phyloP scores from a whole-genome alignment of 768 basidiomycete species.

The Lanmaoa rubissima region DNA sequence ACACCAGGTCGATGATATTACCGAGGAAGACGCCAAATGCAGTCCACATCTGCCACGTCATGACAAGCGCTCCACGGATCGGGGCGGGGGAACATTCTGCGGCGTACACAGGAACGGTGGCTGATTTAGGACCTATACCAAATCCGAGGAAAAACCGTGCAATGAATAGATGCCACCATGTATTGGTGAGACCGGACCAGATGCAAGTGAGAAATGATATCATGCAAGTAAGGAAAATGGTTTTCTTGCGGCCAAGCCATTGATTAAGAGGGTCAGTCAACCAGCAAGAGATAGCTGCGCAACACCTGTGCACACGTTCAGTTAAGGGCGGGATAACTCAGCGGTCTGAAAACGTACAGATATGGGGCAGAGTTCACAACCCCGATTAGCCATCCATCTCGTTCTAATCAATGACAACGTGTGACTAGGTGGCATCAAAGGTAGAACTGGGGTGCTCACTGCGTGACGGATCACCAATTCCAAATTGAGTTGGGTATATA shows the following conservation, averaged over 20 bases:
- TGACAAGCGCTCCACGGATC: conserved; percentile 87
- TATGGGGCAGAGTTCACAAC: conserved; percentile 68
- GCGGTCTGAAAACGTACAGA: conserved; percentile 32
- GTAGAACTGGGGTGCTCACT: conserved; percentile 17
- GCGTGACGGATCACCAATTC: conserved; percentile 37
- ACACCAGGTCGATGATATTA: conserved; percentile 60
- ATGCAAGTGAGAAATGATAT: conserved; percentile 55
- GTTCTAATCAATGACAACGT: conserved; percentile 24
- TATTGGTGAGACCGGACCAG: conserved; percentile 53
- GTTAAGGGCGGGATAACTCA: not conserved
- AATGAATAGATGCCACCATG: conserved; percentile 58
- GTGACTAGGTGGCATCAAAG: not conserved
- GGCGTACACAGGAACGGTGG: conserved; percentile 64
- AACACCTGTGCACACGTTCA: conserved; percentile 38
- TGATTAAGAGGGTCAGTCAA: conserved; percentile 69
- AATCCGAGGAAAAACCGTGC: conserved; percentile 52
- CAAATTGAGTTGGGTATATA: conserved; percentile 53
- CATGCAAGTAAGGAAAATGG: conserved; percentile 57
- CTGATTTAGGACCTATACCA: conserved; percentile 51
- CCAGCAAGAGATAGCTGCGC: conserved; percentile 58
- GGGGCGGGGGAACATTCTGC: conserved; percentile 77
- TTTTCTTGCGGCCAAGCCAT: conserved; percentile 58
- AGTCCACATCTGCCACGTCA: conserved; percentile 94
- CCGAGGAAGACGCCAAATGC: conserved; percentile 83
- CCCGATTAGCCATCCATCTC: conserved; percentile 74